Evolutionary conservation across 2,329 filamentous ascomycete species (phyloP).

Genomic region (Aspergillus oerlinghausenensis): DNA sequence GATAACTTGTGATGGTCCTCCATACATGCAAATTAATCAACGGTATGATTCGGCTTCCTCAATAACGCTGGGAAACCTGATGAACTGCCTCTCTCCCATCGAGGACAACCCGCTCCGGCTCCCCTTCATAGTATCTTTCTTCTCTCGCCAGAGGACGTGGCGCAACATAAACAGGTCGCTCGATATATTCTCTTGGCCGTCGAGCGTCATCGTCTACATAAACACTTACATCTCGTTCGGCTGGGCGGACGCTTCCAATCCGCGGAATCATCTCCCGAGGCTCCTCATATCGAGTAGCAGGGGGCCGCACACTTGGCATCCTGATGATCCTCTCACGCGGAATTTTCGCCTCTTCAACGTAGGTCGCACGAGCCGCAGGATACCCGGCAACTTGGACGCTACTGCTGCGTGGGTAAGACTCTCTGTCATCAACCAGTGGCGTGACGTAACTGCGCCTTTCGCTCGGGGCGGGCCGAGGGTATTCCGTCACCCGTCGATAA

Average conservation of each 20-base stretch:
- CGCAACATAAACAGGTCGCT: conserved; percentile 38
- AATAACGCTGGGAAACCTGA: conserved; percentile 32
- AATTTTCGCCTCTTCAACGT: conserved; percentile 63
- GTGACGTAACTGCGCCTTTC: conserved; percentile 31
- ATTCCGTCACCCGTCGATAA: conserved; percentile 40
- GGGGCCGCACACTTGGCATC: conserved; percentile 56
- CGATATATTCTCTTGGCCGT: conserved; percentile 47
- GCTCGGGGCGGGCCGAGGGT: conserved; percentile 25
- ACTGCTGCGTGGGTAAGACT: conserved; percentile 31
- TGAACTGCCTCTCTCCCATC: conserved; percentile 30
- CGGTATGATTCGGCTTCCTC: conserved; percentile 5
- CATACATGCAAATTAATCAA: neutral
- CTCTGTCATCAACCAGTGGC: conserved; percentile 29
- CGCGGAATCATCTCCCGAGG: conserved; percentile 36
- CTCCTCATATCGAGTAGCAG: conserved; percentile 42
- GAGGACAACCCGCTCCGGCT: conserved; percentile 26
- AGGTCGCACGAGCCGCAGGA: conserved; percentile 31
- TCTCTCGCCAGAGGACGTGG: conserved; percentile 31
- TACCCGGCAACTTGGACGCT: conserved; percentile 43
- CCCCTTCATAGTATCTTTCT: conserved; percentile 36
- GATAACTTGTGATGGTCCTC: neutral
- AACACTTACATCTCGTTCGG: conserved; percentile 41
- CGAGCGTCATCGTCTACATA: conserved; percentile 37
- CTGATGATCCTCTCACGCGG: conserved; percentile 53
- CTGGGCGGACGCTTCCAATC: conserved; percentile 40